Evolutionary conservation across 2,329 filamentous ascomycete species (phyloP).

Genomic region (Parafenestella ontariensis): DNA sequence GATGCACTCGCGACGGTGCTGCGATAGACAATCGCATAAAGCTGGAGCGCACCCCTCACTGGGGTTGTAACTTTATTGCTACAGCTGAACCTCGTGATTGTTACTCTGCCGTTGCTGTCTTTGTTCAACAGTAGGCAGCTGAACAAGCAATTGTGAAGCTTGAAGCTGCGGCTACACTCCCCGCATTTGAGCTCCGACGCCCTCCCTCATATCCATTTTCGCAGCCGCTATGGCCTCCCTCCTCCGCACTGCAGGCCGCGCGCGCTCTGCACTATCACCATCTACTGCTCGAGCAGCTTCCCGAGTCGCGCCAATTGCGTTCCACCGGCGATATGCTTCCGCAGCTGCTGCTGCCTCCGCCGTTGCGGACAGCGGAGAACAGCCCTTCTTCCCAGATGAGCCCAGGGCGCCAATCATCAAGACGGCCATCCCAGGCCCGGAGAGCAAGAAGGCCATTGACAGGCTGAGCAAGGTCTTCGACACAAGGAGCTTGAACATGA

Average conservation of each 20-base stretch:
- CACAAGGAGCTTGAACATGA: slow-evolving; percentile 78
- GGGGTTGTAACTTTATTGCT: neutral
- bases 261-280: slow-evolving; percentile 24
- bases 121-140: neutral
- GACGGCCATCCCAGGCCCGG: slow-evolving; percentile 76
- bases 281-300: slow-evolving; percentile 22
- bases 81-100: no score
- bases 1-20: slow-evolving; percentile 12
- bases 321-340: slow-evolving; percentile 42
- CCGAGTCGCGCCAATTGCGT: slow-evolving; percentile 24
- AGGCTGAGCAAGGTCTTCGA: slow-evolving; percentile 83
- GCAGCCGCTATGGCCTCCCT: slow-evolving; percentile 39
- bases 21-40: slow-evolving; percentile 22
- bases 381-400: slow-evolving; percentile 66
- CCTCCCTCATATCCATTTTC: neutral
- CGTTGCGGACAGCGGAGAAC: slow-evolving; percentile 46
- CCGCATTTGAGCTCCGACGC: neutral
- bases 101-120: neutral
- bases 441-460: slow-evolving; percentile 71
- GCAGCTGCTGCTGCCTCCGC: slow-evolving; percentile 38
- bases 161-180: neutral
- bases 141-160: neutral
- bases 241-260: slow-evolving; percentile 35
- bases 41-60: neutral
- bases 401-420: slow-evolving; percentile 61